Base-by-base conservation (phyloP, 2,329 filamentous ascomycete species). In the Dendryphion nanum region DNA sequence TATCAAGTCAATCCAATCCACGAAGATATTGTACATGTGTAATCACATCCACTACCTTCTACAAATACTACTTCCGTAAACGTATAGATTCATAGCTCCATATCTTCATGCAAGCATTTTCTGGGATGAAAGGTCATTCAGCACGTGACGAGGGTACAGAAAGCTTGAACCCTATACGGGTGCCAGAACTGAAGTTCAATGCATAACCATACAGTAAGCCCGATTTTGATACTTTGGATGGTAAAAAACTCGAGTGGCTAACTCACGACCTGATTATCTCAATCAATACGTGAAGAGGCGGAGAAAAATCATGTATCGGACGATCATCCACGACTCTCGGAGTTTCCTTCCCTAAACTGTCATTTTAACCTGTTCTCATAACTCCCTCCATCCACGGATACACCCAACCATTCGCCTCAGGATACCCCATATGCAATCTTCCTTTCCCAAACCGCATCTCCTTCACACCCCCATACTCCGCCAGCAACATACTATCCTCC, bases 401-500 rank as follows among this genome's bases (percentile, higher is more conserved):
- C 10, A 63, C 57, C 13, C 44, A 33, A 3, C 34, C 40, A 41
- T 63, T 63, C 29, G 59, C 59, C 43, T 63, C 57, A 0, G 59
- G 59, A 48, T 61, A 60, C 30, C 72, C 72, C 72, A 75, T 75
- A 46, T 75, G 72, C 51, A 67, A 61, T 35, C 61, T 63, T 0
- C 55, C 59, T n/a, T 55, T 42, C 0, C 74, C 54, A 31, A 75
- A 71, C 18, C 63, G 66, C 38, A 69, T 74, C 54, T 75, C 69
- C 62, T 80, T 81, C 6, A 73, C 69, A 3, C 62, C 56, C 6
- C 76, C 77, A 51, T 74, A 72, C 43, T 73, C 67, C 7, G 78
- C 55, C 17, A 75, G 67, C 38, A 80, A 53, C 50, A 76, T 72
- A 38, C 74, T 73, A 55, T 81, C 78, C 53, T 81, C 78, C 18